Evolutionary conservation across 1,284 basidiomycete genomes (phyloP).

Genomic region (Irpex sp.): DNA sequence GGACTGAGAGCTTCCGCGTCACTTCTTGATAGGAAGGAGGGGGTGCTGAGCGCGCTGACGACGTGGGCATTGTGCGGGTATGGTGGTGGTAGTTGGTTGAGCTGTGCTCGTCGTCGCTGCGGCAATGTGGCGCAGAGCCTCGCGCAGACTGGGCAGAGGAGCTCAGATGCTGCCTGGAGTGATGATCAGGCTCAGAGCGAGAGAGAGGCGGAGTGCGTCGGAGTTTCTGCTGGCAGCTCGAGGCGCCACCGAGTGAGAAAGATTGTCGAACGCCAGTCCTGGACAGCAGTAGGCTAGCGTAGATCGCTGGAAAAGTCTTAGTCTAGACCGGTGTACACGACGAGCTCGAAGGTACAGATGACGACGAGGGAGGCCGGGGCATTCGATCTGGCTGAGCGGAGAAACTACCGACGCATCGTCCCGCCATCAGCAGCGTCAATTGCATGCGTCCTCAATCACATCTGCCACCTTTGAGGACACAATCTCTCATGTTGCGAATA

Average conservation of each 20-base stretch:
- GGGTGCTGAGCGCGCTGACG: constrained; percentile 53
- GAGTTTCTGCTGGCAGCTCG: neutral
- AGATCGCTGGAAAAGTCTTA: neutral
- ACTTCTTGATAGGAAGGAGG: constrained; percentile 86
- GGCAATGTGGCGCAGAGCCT: neutral
- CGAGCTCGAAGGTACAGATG: constrained; percentile 4
- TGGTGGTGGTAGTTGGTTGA: neutral
- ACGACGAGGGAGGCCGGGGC: neutral
- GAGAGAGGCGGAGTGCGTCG: neutral
- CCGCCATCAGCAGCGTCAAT: neutral
- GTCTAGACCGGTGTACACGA: neutral
- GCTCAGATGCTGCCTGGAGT: neutral
- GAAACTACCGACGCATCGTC: neutral
- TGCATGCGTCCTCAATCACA: neutral
- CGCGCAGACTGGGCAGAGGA: neutral
- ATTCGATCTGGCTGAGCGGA: neutral
- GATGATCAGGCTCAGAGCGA: neutral
- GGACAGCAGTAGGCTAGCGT: neutral
- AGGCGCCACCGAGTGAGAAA: neutral
- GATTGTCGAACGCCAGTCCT: neutral
- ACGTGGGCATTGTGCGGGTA: constrained; percentile 1
- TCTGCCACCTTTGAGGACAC: neutral
- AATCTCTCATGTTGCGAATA: neutral
- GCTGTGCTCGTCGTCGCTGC: neutral
- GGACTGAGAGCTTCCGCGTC: constrained; percentile 81